These are phyloP conservation scores for Rhynchospora tenuis DNA, from an alignment of 176 grass and related monocot species.

Conservation along the genomic window DNA sequence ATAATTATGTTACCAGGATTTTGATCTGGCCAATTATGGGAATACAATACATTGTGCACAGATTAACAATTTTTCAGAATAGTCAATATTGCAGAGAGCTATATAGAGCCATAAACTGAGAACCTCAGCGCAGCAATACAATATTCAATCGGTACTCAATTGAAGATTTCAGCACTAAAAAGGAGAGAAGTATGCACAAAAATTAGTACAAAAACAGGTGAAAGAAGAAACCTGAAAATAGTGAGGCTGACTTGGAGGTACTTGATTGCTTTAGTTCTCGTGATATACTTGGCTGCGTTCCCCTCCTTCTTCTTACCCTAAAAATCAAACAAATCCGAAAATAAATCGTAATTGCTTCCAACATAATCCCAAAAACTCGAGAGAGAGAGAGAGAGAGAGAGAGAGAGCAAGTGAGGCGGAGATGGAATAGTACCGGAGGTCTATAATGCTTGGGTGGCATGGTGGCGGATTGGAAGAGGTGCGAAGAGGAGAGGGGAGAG, in stretches of 20 bases:
- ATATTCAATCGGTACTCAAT: background rate
- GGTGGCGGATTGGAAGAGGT: background rate
- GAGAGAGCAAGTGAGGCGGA: background rate
- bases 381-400: no score
- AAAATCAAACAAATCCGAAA: background rate
- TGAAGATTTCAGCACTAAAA: background rate
- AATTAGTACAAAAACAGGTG: background rate
- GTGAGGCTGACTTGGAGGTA: conserved; percentile 73
- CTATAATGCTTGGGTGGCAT: conserved; percentile 97
- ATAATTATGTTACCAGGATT: background rate
- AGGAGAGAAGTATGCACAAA: background rate
- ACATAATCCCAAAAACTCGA: background rate
- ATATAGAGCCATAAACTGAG: background rate
- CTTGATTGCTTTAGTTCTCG: conserved; percentile 76
- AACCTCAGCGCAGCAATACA: background rate
- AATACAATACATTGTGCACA: background rate
- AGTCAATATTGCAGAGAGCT: background rate
- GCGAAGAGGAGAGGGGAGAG: background rate
- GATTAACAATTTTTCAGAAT: background rate
- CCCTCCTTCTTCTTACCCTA: conserved; percentile 99
- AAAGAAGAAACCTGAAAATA: conserved; percentile 49
- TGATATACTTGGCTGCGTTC: conserved; percentile 93
- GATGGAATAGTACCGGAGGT: conserved; percentile 42
- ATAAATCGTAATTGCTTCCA: background rate
- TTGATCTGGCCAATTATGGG: background rate